Conservation (phyloP, 805 yeast species). For the Yarrowia porcina region DNA sequence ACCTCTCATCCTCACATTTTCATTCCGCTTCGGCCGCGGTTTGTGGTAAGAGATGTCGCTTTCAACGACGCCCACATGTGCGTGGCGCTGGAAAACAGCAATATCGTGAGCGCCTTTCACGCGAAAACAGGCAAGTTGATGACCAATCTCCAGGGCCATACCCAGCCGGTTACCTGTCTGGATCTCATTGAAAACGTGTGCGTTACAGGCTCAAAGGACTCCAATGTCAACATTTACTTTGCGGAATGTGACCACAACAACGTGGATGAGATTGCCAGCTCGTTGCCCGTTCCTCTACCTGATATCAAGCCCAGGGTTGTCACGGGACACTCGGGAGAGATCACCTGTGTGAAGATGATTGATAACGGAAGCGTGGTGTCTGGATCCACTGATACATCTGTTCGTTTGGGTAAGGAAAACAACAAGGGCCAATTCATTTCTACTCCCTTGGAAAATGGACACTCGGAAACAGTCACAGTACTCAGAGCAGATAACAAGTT, state of each 20-base stretch:
- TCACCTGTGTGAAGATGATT: not conserved
- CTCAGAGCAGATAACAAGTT: conserved; percentile 7
- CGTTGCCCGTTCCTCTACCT: conserved; percentile 1
- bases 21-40: conserved; percentile 5
- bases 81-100: not conserved
- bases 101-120: conserved; percentile 6
- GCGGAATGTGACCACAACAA: conserved; percentile 2
- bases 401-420: not conserved
- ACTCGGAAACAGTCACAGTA: not conserved
- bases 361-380: conserved; percentile 12
- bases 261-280: not conserved
- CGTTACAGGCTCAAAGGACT: conserved; percentile 7
- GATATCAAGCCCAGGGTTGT: not conserved
- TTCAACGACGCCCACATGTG: conserved; percentile 16
- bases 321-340: not conserved
- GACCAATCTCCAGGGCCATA: conserved; percentile 13
- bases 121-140: not conserved
- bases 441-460: not conserved
- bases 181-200: conserved; percentile 6
- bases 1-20: conserved; percentile 6
- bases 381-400: not conserved
- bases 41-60: not conserved
- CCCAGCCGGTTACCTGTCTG: not conserved
- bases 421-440: not conserved
- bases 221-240: not conserved